Conservation (phyloP, 176 grass and related monocot species). For the Juncus inflexus region DNA sequence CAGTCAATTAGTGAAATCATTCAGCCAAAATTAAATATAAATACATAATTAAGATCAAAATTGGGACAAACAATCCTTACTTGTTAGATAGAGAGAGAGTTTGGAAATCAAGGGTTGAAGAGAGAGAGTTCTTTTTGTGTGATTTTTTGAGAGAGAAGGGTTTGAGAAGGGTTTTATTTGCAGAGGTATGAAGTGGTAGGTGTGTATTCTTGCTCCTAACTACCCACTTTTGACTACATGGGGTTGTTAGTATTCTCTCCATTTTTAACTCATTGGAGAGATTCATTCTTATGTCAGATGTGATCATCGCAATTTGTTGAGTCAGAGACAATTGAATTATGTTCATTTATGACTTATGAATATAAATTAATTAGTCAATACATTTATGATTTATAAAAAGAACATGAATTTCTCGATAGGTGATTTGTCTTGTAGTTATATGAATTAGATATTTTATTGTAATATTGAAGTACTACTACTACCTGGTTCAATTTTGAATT, state of each 20-base stretch:
- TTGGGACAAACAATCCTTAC: not conserved
- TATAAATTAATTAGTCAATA: not conserved
- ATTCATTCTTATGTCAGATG: not conserved
- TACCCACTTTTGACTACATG: conserved; percentile 3
- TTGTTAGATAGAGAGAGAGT: not conserved
- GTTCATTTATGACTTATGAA: no score
- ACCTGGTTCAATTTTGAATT: no score
- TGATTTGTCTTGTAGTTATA: not conserved
- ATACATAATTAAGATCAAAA: conserved; percentile 9
- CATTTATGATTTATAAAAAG: not conserved
- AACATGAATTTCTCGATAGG: not conserved
- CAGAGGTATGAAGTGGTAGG: conserved; percentile 5
- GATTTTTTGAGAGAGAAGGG: conserved; percentile 11
- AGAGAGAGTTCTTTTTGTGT: not conserved
- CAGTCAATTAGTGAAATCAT: not conserved
- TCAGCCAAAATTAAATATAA: not conserved
- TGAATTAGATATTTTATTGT: no score
- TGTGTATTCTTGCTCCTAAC: conserved; percentile 12
- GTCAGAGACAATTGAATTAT: no score
- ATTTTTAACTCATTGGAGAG: not conserved
- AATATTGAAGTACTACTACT: no score
- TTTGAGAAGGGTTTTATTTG: conserved; percentile 20
- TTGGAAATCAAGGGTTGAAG: not conserved
- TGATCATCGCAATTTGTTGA: no score
- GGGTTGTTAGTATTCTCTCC: not conserved